These are phyloP conservation scores for Karstenula rhodostoma DNA, from an alignment of 2,329 filamentous ascomycete genomes.

Conservation along the genomic window DNA sequence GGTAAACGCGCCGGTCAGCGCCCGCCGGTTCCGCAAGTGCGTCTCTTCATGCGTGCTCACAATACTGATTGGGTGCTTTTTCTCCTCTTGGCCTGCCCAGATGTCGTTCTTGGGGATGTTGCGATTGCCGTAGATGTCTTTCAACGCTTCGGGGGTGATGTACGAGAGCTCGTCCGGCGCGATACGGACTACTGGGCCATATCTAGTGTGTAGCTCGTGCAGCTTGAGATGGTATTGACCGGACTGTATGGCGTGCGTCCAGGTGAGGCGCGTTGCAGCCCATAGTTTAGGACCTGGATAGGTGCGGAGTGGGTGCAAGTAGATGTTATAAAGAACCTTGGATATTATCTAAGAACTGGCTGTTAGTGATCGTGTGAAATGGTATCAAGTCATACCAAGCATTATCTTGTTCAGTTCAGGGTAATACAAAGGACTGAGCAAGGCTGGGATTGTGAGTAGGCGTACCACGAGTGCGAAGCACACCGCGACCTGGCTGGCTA, in stretches of 20 bases:
- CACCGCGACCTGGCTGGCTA: background rate
- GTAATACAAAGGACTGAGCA: no score
- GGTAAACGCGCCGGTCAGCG: slow-evolving; percentile 53
- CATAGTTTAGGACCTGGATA: slow-evolving; percentile 27
- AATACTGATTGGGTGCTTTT: background rate
- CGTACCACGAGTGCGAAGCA: slow-evolving; percentile 1
- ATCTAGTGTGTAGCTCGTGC: slow-evolving; percentile 24
- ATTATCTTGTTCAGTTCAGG: no score
- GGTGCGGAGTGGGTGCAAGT: slow-evolving; percentile 24
- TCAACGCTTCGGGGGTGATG: slow-evolving; percentile 50
- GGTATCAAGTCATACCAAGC: background rate
- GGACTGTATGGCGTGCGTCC: slow-evolving; percentile 34
- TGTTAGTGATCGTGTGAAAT: background rate
- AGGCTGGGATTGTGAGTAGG: no score
- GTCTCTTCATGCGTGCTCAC: slow-evolving; percentile 22
- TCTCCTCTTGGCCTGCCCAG: slow-evolving; percentile 17
- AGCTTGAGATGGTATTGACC: slow-evolving; percentile 21
- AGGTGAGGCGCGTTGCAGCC: slow-evolving; percentile 45
- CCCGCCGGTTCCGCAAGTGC: slow-evolving; percentile 38
- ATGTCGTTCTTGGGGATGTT: slow-evolving; percentile 22
- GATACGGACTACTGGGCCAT: slow-evolving; percentile 57
- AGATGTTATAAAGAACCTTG: slow-evolving; percentile 27
- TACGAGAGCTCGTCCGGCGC: slow-evolving; percentile 59
- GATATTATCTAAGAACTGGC: background rate
- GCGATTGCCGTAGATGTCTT: slow-evolving; percentile 51